Base-by-base conservation (phyloP, 2,329 filamentous ascomycete species). In the Sporothrix globosa region DNA sequence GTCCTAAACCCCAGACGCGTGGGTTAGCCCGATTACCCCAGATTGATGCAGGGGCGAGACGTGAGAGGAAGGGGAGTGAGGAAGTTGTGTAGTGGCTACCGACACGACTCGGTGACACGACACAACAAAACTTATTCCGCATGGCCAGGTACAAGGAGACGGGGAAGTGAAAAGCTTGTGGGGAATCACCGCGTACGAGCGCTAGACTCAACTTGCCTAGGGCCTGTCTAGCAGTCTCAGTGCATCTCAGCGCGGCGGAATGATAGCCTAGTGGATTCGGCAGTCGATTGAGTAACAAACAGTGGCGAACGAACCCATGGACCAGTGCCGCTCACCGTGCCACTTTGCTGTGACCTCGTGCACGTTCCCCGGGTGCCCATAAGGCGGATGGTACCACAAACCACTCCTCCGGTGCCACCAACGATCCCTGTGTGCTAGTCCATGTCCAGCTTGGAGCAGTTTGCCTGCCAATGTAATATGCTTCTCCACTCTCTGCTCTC, bases 1-100 rank as follows among this genome's bases (percentile, higher is more conserved):
- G 60, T 9, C 10, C 39, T 13, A 30, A 48, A 48, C 27, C 60
- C 41, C 17, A 50, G 44, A 34, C 44, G 61, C 24, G 44, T 50
- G 44, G 46, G 27, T 50, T 27, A 34, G 14, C 65, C 50, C 65
- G 50, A 56, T 67, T 56, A 67, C 65, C 48, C 65, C 65, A n/a
- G 65, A 46, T 41, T 56, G 30, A 54, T n/a, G 27, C 46, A 66
- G 46, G 24, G 27, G 17, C 7, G 39, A 24, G 39, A n/a, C n/a
- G 17, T 27, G 58, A n/a, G n/a, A 24, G 34, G 34, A 9, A 24
- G 11, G 58, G 19, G 13, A 27, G 3, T 11, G 14, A 3, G 11
- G 2, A 5, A 46, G 39, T 2, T 19, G n/a, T 24, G 39, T 27
- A n/a, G 58, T 27, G 58, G 41, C 39, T 13, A 11, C 39, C 30